These are phyloP conservation scores for Boletus sp. DNA, from an alignment of 768 basidiomycete species.

Conservation along the genomic window DNA sequence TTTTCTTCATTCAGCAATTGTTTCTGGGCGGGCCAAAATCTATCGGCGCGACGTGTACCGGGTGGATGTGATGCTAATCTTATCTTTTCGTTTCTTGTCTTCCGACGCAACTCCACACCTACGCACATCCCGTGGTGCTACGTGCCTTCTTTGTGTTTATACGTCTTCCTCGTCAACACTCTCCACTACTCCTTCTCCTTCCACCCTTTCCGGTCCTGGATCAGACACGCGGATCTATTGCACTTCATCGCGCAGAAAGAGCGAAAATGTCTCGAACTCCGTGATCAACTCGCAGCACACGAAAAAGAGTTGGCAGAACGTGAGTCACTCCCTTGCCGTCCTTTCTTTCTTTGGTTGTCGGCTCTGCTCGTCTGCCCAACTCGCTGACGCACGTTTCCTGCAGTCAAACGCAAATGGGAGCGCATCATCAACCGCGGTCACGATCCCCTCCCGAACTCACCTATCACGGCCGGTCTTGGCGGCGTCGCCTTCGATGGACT, in stretches of 20 bases:
- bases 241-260: slow-evolving; percentile 87
- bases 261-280: slow-evolving; percentile 76
- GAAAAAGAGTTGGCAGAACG: slow-evolving; percentile 70
- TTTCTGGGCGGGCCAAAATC: neutral
- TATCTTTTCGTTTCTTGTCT: neutral
- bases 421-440: slow-evolving; percentile 65
- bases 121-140: neutral
- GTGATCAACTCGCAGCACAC: slow-evolving; percentile 67
- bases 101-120: neutral
- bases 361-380: neutral
- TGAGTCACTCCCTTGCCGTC: slow-evolving; percentile 29
- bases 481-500: slow-evolving; percentile 50
- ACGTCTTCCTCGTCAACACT: neutral
- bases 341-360: neutral
- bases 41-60: neutral
- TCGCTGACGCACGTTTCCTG: neutral
- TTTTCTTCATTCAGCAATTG: neutral
- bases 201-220: neutral
- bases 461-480: slow-evolving; percentile 9
- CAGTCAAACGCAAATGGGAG: slow-evolving; percentile 85
- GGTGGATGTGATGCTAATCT: neutral
- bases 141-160: neutral
- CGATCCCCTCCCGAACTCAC: slow-evolving; percentile 5
- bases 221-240: slow-evolving; percentile 77
- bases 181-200: neutral